Evolutionary conservation across 768 basidiomycete species (phyloP).

Genomic region (Boletus subcaerulescens): DNA sequence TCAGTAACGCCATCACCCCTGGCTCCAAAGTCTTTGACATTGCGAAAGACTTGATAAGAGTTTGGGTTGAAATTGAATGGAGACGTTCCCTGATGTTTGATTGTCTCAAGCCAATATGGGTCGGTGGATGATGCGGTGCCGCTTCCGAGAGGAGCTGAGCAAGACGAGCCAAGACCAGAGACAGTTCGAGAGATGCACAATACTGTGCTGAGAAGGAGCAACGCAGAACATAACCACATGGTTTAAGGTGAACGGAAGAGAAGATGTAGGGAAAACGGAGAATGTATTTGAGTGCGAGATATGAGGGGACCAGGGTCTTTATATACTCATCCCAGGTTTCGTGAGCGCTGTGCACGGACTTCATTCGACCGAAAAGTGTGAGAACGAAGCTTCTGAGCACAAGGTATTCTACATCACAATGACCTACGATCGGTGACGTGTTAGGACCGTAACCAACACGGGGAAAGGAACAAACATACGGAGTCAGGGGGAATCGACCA

Average conservation of each 20-base stretch:
- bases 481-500: not conserved
- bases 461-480: not conserved
- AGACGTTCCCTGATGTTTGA: constrained; percentile 69
- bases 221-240: constrained; percentile 8
- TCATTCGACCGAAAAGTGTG: not conserved
- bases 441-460: not conserved
- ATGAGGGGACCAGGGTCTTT: not conserved
- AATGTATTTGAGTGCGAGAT: not conserved
- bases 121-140: constrained; percentile 42
- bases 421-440: not conserved
- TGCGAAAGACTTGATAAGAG: constrained; percentile 68
- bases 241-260: not conserved
- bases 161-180: constrained; percentile 45
- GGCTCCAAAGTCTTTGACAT: constrained; percentile 63
- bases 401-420: not conserved
- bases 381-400: not conserved
- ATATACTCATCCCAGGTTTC: constrained; percentile 9
- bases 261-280: not conserved
- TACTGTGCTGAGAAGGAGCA: constrained; percentile 11
- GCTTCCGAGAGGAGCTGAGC: constrained; percentile 41
- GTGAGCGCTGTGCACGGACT: not conserved
- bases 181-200: not conserved
- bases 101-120: constrained; percentile 69
- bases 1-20: constrained; percentile 65
- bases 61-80: constrained; percentile 55